Percentiles rank a stretch among this genome's conserved stretches.
Evolutionary conservation across 129 eudicot genomes (phyloP).

Genomic region (Flaveria brownii): DNA sequence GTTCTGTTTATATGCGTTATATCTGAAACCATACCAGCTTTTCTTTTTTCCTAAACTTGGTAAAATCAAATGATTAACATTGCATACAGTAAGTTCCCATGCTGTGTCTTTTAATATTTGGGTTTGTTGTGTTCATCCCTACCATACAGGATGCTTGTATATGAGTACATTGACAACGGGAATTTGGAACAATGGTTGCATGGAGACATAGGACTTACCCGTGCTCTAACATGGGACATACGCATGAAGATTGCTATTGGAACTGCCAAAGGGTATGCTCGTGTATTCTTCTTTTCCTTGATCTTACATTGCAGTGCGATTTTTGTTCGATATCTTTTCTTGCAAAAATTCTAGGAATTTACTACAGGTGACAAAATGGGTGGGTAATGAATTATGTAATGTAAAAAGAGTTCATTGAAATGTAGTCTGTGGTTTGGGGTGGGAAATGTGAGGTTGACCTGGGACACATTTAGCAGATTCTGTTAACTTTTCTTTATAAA

Average conservation of each 20-base stretch:
- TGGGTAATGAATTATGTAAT: background rate
- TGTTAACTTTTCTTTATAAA: background rate
- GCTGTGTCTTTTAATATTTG: too few species aligned
- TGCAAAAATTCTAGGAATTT: background rate
- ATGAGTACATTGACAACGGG: constrained; percentile 86
- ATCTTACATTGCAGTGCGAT: background rate
- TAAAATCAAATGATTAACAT: background rate
- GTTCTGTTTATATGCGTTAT: background rate
- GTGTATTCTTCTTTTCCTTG: background rate
- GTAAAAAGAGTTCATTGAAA: background rate
- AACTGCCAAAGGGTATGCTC: constrained; percentile 82
- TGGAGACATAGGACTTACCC: constrained; percentile 68
- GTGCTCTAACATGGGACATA: constrained; percentile 84
- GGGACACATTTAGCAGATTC: background rate
- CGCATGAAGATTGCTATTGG: constrained; percentile 87
- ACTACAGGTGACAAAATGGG: background rate
- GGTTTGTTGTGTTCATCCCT: too few species aligned
- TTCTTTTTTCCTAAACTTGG: background rate
- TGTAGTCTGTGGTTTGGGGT: too few species aligned
- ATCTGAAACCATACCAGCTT: background rate
- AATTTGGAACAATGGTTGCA: constrained; percentile 97
- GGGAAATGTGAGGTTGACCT: background rate
- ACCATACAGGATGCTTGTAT: constrained; percentile 69
- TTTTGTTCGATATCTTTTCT: background rate
- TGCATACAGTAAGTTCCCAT: too few species aligned